Evolutionary conservation across 371 early-diverging fungal genomes (phyloP).

Genomic region (Basidiobolus meristosporus): DNA sequence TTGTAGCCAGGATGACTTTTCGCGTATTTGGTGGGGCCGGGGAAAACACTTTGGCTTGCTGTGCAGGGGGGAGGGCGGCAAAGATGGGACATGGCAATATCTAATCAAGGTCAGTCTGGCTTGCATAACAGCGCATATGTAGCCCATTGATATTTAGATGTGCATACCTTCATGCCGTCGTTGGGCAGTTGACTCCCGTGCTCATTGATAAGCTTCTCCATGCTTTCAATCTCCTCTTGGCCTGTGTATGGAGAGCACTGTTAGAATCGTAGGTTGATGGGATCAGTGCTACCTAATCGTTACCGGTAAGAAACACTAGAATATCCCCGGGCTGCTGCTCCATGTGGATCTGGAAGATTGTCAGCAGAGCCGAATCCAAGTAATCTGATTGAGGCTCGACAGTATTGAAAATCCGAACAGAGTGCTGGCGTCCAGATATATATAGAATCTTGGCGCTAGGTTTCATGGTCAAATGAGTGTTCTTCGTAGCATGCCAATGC

Average conservation of each 20-base stretch:
- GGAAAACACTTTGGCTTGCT: slow-evolving; percentile 81
- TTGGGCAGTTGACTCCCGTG: slow-evolving; percentile 17
- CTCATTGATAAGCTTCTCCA: slow-evolving; percentile 61
- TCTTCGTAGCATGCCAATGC: neutral
- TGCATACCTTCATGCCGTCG: slow-evolving; percentile 2
- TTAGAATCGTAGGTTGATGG: slow-evolving; percentile 1
- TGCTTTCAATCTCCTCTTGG: slow-evolving; percentile 82
- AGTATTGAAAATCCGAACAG: slow-evolving; percentile 69
- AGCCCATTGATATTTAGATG: slow-evolving; percentile 34
- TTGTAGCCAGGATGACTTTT: slow-evolving; percentile 90
- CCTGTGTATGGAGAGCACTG: slow-evolving; percentile 5
- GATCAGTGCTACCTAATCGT: neutral
- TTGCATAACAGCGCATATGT: slow-evolving; percentile 76
- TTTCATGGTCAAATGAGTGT: slow-evolving; percentile 6
- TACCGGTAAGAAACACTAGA: slow-evolving; percentile 76
- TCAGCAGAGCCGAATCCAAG: slow-evolving; percentile 70
- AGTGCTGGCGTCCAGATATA: slow-evolving; percentile 75
- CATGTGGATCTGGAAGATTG: slow-evolving; percentile 75
- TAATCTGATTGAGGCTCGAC: slow-evolving; percentile 69
- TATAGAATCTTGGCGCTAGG: slow-evolving; percentile 52
- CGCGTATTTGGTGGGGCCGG: slow-evolving; percentile 67
- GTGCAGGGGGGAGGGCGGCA: slow-evolving; percentile 77
- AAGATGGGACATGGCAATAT: slow-evolving; percentile 80
- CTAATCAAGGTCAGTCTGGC: slow-evolving; percentile 53
- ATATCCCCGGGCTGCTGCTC: slow-evolving; percentile 80